These are phyloP conservation scores for Colletotrichum abscissum DNA, from an alignment of 2,329 filamentous ascomycete species.

Conservation along the genomic window DNA sequence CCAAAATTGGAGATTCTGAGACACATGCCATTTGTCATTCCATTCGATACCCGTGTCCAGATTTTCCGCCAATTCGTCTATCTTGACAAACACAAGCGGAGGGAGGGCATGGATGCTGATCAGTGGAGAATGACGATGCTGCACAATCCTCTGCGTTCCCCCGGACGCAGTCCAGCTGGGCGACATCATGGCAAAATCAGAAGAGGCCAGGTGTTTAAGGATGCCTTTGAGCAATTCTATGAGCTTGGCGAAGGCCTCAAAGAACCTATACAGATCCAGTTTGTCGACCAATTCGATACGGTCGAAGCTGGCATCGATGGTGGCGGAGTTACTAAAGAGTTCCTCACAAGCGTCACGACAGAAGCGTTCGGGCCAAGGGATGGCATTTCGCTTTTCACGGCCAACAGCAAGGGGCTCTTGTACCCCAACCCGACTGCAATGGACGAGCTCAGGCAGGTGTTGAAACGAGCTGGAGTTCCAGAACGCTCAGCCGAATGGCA, in stretches of 20 bases:
- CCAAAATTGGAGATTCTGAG: slow-evolving; percentile 91
- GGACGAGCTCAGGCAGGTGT: slow-evolving; percentile 72
- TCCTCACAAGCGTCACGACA: slow-evolving; percentile 86
- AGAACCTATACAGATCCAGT: slow-evolving; percentile 96
- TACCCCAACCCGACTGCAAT: slow-evolving; percentile 87
- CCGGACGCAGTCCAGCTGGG: slow-evolving; percentile 53
- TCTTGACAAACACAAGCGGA: slow-evolving; percentile 79
- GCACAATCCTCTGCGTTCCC: slow-evolving; percentile 34
- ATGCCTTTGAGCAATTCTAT: slow-evolving; percentile 88
- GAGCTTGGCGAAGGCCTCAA: slow-evolving; percentile 84
- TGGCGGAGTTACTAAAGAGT: slow-evolving; percentile 97
- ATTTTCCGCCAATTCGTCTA: slow-evolving; percentile 95
- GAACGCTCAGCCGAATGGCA: slow-evolving; percentile 69
- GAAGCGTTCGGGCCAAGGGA: slow-evolving; percentile 79
- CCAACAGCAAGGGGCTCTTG: slow-evolving; percentile 86
- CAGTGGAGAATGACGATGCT: slow-evolving; percentile 38
- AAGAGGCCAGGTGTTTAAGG: slow-evolving; percentile 83
- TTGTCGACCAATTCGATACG: slow-evolving; percentile 89
- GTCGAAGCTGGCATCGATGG: slow-evolving; percentile 95
- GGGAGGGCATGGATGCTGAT: slow-evolving; percentile 69
- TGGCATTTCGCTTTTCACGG: slow-evolving; percentile 73
- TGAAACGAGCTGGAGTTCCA: slow-evolving; percentile 62
- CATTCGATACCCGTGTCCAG: slow-evolving; percentile 89
- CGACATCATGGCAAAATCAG: slow-evolving; percentile 84
- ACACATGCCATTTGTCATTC: slow-evolving; percentile 97